Conservation (phyloP, 2,329 filamentous ascomycete genomes). For the Teratosphaeria viscida region DNA sequence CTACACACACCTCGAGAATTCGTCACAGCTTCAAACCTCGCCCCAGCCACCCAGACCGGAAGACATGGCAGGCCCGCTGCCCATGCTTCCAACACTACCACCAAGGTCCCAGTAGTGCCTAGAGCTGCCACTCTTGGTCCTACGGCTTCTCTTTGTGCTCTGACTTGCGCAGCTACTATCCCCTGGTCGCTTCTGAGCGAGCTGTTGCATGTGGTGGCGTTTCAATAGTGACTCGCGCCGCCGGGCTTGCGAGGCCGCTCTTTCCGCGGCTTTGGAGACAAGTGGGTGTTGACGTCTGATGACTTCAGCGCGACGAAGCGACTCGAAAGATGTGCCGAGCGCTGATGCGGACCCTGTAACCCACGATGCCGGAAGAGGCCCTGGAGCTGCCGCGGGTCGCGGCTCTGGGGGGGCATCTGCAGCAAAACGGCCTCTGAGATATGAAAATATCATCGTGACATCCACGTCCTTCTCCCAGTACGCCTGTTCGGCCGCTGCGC, state of each 20-base stretch:
- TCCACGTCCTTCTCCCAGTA: constrained; percentile 94
- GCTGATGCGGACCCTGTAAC: constrained; percentile 25
- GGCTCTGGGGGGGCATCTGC: neutral
- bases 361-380: constrained; percentile 26
- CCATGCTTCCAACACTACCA: constrained; percentile 66
- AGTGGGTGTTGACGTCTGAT: constrained; percentile 85
- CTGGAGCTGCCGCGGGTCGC: constrained; percentile 2
- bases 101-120: constrained; percentile 89
- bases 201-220: constrained; percentile 31
- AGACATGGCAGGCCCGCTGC: constrained; percentile 23
- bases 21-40: constrained; percentile 44
- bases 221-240: constrained; percentile 11
- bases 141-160: constrained; percentile 59
- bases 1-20: neutral
- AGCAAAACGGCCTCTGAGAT: constrained; percentile 66
- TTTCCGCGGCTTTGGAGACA: constrained; percentile 47
- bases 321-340: constrained; percentile 41
- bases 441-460: constrained; percentile 82
- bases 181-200: constrained; percentile 24
- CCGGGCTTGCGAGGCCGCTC: constrained; percentile 21
- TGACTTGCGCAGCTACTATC: constrained; percentile 43
- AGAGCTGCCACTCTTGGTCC: constrained; percentile 52
- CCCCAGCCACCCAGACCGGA: constrained; percentile 59
- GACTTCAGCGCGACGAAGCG: constrained; percentile 66
- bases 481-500: constrained; percentile 44